Evolutionary conservation across 139 green algal species (phyloP).

Genomic region (Chlamydomonas urium): DNA sequence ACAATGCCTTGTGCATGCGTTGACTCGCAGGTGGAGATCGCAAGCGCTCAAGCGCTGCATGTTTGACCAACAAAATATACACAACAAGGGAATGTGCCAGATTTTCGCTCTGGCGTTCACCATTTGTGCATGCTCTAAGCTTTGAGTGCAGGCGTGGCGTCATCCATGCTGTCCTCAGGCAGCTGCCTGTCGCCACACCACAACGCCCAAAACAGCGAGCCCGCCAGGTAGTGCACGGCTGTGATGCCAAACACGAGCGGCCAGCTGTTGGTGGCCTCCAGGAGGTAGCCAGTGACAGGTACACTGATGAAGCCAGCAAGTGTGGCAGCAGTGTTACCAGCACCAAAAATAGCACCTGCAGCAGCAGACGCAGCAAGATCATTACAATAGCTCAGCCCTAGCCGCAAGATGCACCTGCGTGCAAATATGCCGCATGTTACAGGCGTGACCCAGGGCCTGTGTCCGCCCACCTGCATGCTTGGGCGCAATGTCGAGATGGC

Average conservation of each 20-base stretch:
- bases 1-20: too few relatives aligned
- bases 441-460: too few relatives aligned
- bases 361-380: too few relatives aligned
- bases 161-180: conserved; percentile 35
- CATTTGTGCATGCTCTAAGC: too few relatives aligned
- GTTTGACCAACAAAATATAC: too few relatives aligned
- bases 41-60: too few relatives aligned
- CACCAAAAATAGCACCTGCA: conserved; percentile 60
- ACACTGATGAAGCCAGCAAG: conserved; percentile 65
- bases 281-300: conserved; percentile 56
- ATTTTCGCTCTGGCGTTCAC: too few relatives aligned
- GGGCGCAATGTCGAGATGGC: conserved; percentile 73
- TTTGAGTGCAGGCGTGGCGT: not conserved
- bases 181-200: conserved; percentile 56
- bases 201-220: conserved; percentile 43
- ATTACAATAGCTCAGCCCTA: too few relatives aligned
- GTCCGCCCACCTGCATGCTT: conserved; percentile 50
- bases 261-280: conserved; percentile 58
- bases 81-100: too few relatives aligned
- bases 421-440: too few relatives aligned
- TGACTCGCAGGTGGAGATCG: too few relatives aligned
- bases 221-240: conserved; percentile 60
- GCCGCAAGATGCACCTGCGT: too few relatives aligned
- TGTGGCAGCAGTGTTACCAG: conserved; percentile 73
- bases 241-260: conserved; percentile 71